phyloP scores from a whole-genome alignment of 2,329 filamentous ascomycete genomes.

The Paecilomyces sp. region DNA sequence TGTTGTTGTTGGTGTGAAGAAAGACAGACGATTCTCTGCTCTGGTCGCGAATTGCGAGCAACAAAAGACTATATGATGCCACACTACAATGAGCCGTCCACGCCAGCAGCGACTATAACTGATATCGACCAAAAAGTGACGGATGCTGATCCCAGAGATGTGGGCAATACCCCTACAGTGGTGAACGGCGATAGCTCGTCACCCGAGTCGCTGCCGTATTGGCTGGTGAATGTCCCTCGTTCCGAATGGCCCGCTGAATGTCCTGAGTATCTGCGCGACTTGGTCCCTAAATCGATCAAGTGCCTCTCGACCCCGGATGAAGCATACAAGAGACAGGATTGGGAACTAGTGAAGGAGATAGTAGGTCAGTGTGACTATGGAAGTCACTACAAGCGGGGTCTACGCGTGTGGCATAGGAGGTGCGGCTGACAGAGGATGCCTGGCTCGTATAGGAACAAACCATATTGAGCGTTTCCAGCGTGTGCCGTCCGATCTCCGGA shows the following conservation, averaged over 20 bases:
- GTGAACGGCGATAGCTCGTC: background rate
- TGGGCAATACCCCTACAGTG: background rate
- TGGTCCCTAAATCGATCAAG: constrained; percentile 59
- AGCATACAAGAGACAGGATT: constrained; percentile 56
- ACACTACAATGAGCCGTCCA: background rate
- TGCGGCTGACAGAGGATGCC: background rate
- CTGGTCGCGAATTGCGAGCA: background rate
- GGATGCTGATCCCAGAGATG: constrained; percentile 7
- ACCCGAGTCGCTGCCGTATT: constrained; percentile 55
- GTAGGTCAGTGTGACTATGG: constrained; percentile 38
- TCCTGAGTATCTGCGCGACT: constrained; percentile 60
- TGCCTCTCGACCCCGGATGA: constrained; percentile 67
- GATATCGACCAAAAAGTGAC: constrained; percentile 14
- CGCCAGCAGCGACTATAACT: background rate
- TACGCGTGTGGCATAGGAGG: background rate
- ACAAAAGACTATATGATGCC: background rate
- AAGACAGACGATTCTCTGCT: background rate
- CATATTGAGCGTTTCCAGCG: constrained; percentile 70
- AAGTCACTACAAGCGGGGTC: background rate
- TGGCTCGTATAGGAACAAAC: constrained; percentile 49
- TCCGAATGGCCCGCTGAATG: constrained; percentile 58
- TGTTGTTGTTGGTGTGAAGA: too few relatives aligned
- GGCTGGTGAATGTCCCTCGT: constrained; percentile 71
- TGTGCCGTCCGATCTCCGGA: constrained; percentile 67
- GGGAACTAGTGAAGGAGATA: constrained; percentile 61